Conservation (phyloP, 1,284 basidiomycete genomes). For the Rhodofomes roseus region DNA sequence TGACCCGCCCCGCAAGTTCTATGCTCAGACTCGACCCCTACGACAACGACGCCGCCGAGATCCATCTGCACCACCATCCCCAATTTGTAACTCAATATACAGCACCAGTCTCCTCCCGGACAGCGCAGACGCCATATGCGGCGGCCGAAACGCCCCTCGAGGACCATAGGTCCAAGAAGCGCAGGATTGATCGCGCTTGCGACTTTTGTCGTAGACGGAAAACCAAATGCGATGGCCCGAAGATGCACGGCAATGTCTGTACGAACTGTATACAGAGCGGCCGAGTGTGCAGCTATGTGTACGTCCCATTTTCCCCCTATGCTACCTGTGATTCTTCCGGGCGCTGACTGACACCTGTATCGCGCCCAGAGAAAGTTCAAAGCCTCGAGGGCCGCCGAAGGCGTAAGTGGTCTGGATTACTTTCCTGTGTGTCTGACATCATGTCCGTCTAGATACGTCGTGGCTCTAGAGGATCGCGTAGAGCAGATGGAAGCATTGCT, state of each 20-base stretch:
- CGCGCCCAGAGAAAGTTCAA: conserved; percentile 62
- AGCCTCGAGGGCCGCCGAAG: conserved; percentile 81
- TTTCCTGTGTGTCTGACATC: conserved; percentile 1
- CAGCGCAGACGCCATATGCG: conserved; percentile 20
- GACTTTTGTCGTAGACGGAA: conserved; percentile 67
- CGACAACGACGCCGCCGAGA: conserved; percentile 16
- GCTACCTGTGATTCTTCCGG: not conserved
- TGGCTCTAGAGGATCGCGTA: conserved; percentile 71
- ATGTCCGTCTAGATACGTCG: conserved; percentile 56
- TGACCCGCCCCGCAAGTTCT: not conserved
- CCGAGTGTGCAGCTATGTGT: conserved; percentile 74
- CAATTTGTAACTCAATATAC: conserved; percentile 17
- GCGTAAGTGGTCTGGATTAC: conserved; percentile 46
- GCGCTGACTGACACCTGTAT: conserved; percentile 6
- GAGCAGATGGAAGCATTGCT: conserved; percentile 70
- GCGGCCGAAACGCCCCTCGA: conserved; percentile 20
- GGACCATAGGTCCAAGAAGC: conserved; percentile 38
- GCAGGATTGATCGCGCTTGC: conserved; percentile 67
- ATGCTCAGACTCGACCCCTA: conserved; percentile 16
- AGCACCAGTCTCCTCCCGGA: conserved; percentile 15
- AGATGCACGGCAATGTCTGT: conserved; percentile 56
- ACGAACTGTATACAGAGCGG: conserved; percentile 68
- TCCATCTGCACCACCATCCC: conserved; percentile 21
- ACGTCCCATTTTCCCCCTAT: conserved; percentile 24
- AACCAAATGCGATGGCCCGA: conserved; percentile 68